phyloP scores from a whole-genome alignment of 129 eudicot genomes.

The Ambrosia trifida region DNA sequence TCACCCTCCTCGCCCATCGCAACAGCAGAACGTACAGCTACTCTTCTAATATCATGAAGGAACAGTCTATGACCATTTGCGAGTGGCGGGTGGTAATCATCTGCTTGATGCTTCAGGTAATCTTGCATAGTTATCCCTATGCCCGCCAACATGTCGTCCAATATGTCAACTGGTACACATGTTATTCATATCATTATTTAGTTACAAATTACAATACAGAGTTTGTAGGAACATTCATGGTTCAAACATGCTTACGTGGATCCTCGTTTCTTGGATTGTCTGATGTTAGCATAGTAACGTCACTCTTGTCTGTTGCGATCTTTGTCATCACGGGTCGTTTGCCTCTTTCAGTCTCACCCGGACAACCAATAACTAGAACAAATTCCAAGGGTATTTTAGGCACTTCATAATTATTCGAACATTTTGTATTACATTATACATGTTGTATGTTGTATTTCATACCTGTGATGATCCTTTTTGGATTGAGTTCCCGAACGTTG shows the following conservation, averaged over 20 bases:
- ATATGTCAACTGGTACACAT: constrained; percentile 69
- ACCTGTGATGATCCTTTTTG: constrained; percentile 92
- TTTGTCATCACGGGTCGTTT: constrained; percentile 94
- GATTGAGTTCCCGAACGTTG: constrained; percentile 73
- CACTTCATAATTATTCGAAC: neutral
- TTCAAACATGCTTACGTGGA: constrained; percentile 64
- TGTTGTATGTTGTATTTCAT: constrained; percentile 7
- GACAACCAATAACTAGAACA: constrained; percentile 74
- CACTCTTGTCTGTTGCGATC: constrained; percentile 92
- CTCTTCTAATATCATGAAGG: constrained; percentile 89
- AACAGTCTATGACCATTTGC: constrained; percentile 86
- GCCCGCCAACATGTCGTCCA: constrained; percentile 98
- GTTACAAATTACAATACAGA: neutral
- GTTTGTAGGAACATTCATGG: neutral
- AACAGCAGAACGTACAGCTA: constrained; percentile 93
- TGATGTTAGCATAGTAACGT: constrained; percentile 85
- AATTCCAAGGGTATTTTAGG: constrained; percentile 15
- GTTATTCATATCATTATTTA: constrained; percentile 4
- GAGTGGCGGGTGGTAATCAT: constrained; percentile 96
- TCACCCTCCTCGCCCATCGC: constrained; percentile 99
- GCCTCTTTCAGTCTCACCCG: constrained; percentile 85
- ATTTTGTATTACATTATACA: neutral
- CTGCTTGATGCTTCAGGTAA: constrained; percentile 83
- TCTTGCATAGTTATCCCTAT: constrained; percentile 97
- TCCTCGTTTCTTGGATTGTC: constrained; percentile 93